Conservation (phyloP, 1,139 yeast species). For the Hemisphaericaspora xylanilytica region DNA sequence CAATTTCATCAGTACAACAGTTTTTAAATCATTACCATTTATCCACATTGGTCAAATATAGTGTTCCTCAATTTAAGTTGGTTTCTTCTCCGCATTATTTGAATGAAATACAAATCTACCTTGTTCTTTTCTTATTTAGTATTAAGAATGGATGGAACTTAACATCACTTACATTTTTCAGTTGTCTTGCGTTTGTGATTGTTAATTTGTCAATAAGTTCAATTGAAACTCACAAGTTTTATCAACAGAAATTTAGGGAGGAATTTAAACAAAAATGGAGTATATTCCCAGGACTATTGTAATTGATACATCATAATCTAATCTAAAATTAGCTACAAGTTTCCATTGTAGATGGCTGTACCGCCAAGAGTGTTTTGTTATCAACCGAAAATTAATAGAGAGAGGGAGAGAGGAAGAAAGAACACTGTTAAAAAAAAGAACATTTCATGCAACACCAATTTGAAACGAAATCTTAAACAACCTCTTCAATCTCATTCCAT, state of each 20-base stretch:
- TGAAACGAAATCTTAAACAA: too few relatives aligned
- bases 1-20: constrained; percentile 55
- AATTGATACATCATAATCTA: too few relatives aligned
- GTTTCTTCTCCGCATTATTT: constrained; percentile 79
- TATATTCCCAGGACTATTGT: constrained; percentile 22
- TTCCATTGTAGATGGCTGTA: too few relatives aligned
- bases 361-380: not conserved
- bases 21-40: constrained; percentile 56
- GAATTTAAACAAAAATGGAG: constrained; percentile 20
- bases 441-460: too few relatives aligned
- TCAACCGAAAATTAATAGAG: not conserved
- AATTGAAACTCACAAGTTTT: constrained; percentile 54
- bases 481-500: too few relatives aligned
- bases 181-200: constrained; percentile 54
- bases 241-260: constrained; percentile 30
- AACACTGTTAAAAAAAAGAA: too few relatives aligned
- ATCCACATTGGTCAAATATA: constrained; percentile 62
- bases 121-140: constrained; percentile 28
- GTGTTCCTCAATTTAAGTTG: constrained; percentile 49
- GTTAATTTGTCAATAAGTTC: constrained; percentile 65
- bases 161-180: constrained; percentile 19
- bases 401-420: too few relatives aligned
- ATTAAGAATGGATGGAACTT: constrained; percentile 12
- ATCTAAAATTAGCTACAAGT: too few relatives aligned
- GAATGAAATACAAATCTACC: constrained; percentile 69